Conservation (phyloP, 2,329 filamentous ascomycete species). For the Xylaria sp. region DNA sequence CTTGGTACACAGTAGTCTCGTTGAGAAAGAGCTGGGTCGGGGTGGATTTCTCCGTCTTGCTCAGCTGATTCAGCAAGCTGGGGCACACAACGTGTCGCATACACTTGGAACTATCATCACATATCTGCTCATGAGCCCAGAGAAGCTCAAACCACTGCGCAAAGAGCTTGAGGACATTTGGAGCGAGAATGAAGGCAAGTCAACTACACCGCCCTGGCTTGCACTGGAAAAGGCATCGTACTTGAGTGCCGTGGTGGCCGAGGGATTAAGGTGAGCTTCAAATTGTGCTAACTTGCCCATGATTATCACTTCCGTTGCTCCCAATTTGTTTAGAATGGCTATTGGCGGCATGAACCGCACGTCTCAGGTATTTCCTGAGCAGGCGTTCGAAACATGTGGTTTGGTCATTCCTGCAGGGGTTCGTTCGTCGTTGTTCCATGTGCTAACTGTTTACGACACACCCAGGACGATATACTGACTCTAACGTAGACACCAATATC, state of each 20-base stretch:
- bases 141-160: conserved; percentile 12
- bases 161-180: conserved; percentile 20
- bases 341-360: conserved; percentile 22
- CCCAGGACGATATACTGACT: not conserved
- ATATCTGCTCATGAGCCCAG: conserved; percentile 5
- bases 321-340: conserved; percentile 18
- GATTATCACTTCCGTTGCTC: not conserved
- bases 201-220: conserved; percentile 13
- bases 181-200: not conserved
- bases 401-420: conserved; percentile 18
- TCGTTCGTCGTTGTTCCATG: not conserved
- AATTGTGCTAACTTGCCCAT: not conserved
- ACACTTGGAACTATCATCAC: conserved; percentile 23
- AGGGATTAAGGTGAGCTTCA: conserved; percentile 20
- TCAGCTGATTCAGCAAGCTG: conserved; percentile 21
- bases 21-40: conserved; percentile 17
- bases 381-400: conserved; percentile 8
- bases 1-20: conserved; percentile 16
- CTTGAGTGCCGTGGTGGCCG: conserved; percentile 16
- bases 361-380: conserved; percentile 4
- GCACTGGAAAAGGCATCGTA: conserved; percentile 24
- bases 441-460: not conserved
- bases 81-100: conserved; percentile 22
- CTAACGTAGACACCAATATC: conserved; percentile 11
- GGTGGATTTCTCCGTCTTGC: conserved; percentile 23